A percentile compares a stretch with the other conserved stretches of the same genome.
Conservation (phyloP, 306 rosid genomes). For the Glycine latifolia region DNA sequence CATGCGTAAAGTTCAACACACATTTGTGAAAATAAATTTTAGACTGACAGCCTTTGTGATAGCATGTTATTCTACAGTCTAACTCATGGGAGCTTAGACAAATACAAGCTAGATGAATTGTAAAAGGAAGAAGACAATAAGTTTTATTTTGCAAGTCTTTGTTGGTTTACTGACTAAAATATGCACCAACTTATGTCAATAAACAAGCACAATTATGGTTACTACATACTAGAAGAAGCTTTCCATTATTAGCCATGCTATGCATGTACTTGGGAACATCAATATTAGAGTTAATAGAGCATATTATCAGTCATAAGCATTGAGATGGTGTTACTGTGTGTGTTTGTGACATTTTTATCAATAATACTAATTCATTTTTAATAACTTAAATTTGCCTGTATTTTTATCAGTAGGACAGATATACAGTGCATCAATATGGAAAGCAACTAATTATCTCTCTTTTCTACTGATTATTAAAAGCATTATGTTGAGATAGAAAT, state of each 20-base stretch:
- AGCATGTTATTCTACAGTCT: slow-evolving; percentile 5
- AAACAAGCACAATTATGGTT: slow-evolving; percentile 13
- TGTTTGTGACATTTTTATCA: neutral
- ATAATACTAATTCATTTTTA: neutral
- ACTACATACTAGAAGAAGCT: slow-evolving; percentile 18
- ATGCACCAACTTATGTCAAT: slow-evolving; percentile 13
- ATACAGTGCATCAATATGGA: slow-evolving; percentile 2
- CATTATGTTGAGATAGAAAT: neutral
- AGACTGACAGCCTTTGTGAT: slow-evolving; percentile 40
- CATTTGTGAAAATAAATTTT: slow-evolving; percentile 22
- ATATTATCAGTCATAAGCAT: slow-evolving; percentile 24
- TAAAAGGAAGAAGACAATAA: slow-evolving; percentile 29
- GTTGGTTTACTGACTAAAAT: slow-evolving; percentile 32
- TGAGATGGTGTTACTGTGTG: slow-evolving; percentile 25
- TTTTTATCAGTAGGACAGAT: neutral
- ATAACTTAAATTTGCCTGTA: slow-evolving; percentile 4
- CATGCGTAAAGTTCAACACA: slow-evolving; percentile 24
- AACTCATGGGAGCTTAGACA: slow-evolving; percentile 20
- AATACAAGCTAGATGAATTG: neutral
- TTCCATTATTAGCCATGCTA: slow-evolving; percentile 11
- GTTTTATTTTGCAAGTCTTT: slow-evolving; percentile 31
- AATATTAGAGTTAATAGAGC: slow-evolving; percentile 34
- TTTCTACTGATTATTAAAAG: slow-evolving; percentile 29
- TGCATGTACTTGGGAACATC: neutral
- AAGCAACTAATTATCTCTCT: neutral